Evolutionary conservation across 2,329 filamentous ascomycete species (phyloP), one percentile per base, ranked within the genome.

Genomic region (Exophiala mesophila): DNA sequence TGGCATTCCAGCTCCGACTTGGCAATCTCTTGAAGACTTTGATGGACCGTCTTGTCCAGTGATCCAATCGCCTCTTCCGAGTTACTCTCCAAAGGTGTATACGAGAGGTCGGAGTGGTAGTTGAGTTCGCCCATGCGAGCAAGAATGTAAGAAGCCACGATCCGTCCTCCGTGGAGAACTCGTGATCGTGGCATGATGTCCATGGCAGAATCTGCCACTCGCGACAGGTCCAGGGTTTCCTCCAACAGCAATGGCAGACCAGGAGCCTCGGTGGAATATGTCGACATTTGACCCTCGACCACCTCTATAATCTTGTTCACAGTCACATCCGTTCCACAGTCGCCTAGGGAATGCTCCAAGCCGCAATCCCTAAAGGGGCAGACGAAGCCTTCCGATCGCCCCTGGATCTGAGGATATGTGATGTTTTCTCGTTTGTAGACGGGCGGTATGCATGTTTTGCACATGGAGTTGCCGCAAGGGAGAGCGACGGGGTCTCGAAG

Each of bases 1-100:
- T 92, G 86, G 54, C 89, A 96, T 57, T 95, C 88, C 57, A 94
- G 70, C 59, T 94, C 88, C 12, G 72, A 70, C 47, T 81, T 77
- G 3, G 78, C 71, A 1, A 71, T 68, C 18, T 83, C 75, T 54
- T 79, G 78, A 10, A 92, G 59, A 23, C 70, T 71, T 18, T 72
- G 65, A 19, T 88, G 63, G 6, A 82, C 57, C 6, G 57, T 61
- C 3, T 58, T 52, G 47, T 84, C 78, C 15, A 73, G 47, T 10
- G 59, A 45, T 26, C 63, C 56, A 37, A 64, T 59, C 1, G 32
- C 26, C 5, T 49, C 44, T 5, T 41, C 45, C 23, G 47, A 36
- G 21, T 59, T 49, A 46, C 31, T 36, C 17, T 46, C 42, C 30
- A 55, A n/a, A 15, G 53, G 30, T 21, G 56, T 52, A 42, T 80